phyloP scores from a whole-genome alignment of 768 basidiomycete genomes.

The Austroboletus eburneus region DNA sequence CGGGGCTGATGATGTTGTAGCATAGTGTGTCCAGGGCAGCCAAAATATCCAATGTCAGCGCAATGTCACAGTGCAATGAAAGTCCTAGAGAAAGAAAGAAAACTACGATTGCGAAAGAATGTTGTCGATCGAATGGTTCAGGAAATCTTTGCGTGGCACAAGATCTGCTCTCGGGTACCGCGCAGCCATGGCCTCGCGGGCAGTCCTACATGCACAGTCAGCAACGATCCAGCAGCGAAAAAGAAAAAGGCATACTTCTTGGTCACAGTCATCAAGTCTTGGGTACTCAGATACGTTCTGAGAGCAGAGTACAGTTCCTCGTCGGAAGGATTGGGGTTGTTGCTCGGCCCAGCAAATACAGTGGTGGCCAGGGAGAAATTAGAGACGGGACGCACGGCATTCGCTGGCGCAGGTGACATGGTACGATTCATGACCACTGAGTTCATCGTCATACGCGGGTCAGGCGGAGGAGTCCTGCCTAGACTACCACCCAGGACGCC shows the following conservation, averaged over 20 bases:
- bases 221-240: neutral
- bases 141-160: constrained; percentile 50
- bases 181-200: constrained; percentile 57
- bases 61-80: constrained; percentile 1
- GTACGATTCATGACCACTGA: constrained; percentile 38
- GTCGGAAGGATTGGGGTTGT: constrained; percentile 53
- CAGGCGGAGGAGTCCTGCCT: constrained; percentile 38
- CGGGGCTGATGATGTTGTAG: constrained; percentile 2
- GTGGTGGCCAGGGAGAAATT: constrained; percentile 62
- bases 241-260: constrained; percentile 46
- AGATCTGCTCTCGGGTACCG: constrained; percentile 69
- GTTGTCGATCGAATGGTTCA: constrained; percentile 64
- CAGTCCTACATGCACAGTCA: constrained; percentile 38
- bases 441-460: constrained; percentile 46
- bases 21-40: constrained; percentile 6
- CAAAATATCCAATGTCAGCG: constrained; percentile 7
- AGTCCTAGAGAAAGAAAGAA: constrained; percentile 3
- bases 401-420: constrained; percentile 29
- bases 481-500: constrained; percentile 36
- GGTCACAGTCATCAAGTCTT: constrained; percentile 70
- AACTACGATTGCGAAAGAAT: constrained; percentile 54
- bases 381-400: constrained; percentile 43
- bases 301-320: constrained; percentile 57
- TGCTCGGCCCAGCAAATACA: constrained; percentile 46
- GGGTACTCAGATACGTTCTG: constrained; percentile 54